These are phyloP conservation scores for Mycena alexandri DNA, from an alignment of 768 basidiomycete genomes.

Conservation along the genomic window DNA sequence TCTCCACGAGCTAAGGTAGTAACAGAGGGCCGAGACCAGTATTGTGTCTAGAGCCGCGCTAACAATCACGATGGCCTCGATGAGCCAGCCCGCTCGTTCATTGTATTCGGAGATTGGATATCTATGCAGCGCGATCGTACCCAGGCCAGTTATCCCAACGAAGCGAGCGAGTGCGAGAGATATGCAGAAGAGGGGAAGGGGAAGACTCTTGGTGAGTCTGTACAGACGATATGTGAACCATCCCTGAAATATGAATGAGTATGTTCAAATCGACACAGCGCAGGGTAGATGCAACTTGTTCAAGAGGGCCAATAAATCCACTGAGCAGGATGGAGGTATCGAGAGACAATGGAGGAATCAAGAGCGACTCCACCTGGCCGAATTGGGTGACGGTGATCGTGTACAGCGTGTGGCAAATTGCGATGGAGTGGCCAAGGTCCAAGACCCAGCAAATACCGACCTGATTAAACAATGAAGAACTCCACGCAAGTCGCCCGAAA, in stretches of 20 bases:
- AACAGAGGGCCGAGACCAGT: neutral
- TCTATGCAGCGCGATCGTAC: neutral
- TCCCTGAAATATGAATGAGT: too few relatives aligned
- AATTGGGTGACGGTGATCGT: too few relatives aligned
- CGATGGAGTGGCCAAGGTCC: too few relatives aligned
- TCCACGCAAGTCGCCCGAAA: too few relatives aligned
- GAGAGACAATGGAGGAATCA: neutral
- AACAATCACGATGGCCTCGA: constrained; percentile 1
- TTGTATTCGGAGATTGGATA: neutral
- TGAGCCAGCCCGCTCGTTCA: neutral
- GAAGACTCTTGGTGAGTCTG: too few relatives aligned
- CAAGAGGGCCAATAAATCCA: constrained; percentile 8
- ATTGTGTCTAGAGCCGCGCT: neutral
- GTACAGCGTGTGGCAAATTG: too few relatives aligned
- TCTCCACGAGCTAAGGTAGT: constrained; percentile 1
- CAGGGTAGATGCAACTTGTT: neutral
- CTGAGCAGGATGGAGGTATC: neutral
- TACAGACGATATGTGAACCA: too few relatives aligned
- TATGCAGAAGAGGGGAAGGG: neutral
- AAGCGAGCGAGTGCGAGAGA: neutral
- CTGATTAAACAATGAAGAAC: too few relatives aligned
- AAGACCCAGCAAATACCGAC: too few relatives aligned
- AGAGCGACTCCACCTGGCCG: too few relatives aligned
- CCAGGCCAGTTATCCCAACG: neutral
- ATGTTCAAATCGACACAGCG: too few relatives aligned